phyloP scores from a whole-genome alignment of 345 rosid species.

The Gynandropsis gynandra region DNA sequence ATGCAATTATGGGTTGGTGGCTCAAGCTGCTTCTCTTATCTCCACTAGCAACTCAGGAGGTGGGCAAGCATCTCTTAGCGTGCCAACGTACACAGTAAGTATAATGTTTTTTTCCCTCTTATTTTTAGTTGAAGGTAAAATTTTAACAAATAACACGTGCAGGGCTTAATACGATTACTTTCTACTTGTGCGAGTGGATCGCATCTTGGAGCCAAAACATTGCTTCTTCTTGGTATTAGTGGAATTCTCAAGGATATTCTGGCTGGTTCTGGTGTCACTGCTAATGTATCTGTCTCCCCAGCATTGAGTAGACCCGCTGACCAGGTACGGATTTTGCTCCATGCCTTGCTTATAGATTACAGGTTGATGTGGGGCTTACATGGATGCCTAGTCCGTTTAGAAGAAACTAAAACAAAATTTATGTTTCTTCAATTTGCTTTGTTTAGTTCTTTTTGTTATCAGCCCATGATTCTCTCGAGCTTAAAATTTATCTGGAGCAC shows the following conservation, averaged over 20 bases:
- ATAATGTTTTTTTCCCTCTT: neutral
- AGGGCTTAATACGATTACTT: conserved; percentile 94
- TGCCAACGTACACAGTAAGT: conserved; percentile 85
- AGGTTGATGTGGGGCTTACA: too few relatives aligned
- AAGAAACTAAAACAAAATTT: too few relatives aligned
- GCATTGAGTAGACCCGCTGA: conserved; percentile 93
- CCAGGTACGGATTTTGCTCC: conserved; percentile 50
- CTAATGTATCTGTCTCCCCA: conserved; percentile 77
- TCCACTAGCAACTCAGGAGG: conserved; percentile 91
- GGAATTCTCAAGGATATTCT: conserved; percentile 88
- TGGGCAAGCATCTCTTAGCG: conserved; percentile 89
- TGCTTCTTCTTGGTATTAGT: conserved; percentile 92
- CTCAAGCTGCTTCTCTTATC: conserved; percentile 94
- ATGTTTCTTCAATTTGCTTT: conserved; percentile 1
- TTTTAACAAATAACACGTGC: conserved; percentile 30
- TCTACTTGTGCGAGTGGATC: conserved; percentile 99
- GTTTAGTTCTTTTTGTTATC: neutral
- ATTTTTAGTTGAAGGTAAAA: conserved; percentile 14
- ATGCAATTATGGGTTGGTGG: conserved; percentile 91
- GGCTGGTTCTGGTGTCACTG: conserved; percentile 77
- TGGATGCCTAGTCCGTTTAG: too few relatives aligned
- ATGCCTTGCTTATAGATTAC: too few relatives aligned
- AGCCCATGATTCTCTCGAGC: conserved; percentile 12
- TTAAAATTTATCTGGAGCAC: neutral
- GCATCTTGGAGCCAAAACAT: conserved; percentile 82